Conservation (phyloP, 495 filamentous ascomycete species). For the Hypoxylon perforatum region DNA sequence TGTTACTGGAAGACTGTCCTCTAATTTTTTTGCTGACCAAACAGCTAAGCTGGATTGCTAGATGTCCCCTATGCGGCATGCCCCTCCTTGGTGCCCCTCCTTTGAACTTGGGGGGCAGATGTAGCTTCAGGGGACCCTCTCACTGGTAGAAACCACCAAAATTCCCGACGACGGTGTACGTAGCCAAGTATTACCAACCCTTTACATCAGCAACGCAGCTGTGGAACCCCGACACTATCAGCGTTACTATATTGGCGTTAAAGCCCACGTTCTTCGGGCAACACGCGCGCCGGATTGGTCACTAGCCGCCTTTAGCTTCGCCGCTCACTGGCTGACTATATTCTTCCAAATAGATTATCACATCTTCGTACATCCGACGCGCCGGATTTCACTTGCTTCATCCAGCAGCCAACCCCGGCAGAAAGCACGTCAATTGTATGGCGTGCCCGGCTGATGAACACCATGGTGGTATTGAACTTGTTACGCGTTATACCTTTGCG, state of each 20-base stretch:
- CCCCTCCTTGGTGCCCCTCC: no score
- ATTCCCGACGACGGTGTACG: slow-evolving; percentile 31
- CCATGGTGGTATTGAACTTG: no score
- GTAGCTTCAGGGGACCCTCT: no score
- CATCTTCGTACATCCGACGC: slow-evolving; percentile 10
- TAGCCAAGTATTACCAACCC: slow-evolving; percentile 35
- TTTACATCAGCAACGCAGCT: slow-evolving; percentile 31
- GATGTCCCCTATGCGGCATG: no score
- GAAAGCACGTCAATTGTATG: slow-evolving; percentile 17
- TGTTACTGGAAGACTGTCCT: background rate
- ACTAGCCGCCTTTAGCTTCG: background rate
- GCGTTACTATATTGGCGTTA: background rate
- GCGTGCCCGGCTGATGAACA: slow-evolving; percentile 2
- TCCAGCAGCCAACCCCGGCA: slow-evolving; percentile 28
- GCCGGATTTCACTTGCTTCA: slow-evolving; percentile 29
- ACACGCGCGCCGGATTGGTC: background rate
- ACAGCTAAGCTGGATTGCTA: no score
- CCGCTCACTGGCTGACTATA: slow-evolving; percentile 40
- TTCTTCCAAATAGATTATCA: slow-evolving; percentile 39
- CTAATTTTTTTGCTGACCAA: no score
- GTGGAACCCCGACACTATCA: background rate
- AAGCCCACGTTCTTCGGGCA: slow-evolving; percentile 7
- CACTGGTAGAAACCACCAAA: background rate
- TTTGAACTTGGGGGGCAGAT: no score
- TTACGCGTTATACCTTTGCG: no score